Percentiles rank a stretch among this genome's conserved stretches.
Evolutionary conservation across 768 basidiomycete species (phyloP).

Genomic region (Auricularia auricula-judae): DNA sequence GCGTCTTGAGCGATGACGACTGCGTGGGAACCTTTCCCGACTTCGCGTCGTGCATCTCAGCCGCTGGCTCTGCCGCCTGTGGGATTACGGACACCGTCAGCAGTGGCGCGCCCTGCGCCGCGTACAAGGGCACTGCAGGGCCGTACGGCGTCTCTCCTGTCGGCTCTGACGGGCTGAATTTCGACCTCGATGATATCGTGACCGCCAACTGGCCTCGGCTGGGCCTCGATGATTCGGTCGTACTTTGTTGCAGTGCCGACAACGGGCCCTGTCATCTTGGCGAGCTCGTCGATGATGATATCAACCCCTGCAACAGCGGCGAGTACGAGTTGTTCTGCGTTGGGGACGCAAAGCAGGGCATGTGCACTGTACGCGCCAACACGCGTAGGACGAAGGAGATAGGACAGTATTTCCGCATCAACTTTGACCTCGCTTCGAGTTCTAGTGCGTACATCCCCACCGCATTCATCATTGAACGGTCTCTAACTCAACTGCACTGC

Average conservation of each 20-base stretch:
- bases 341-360: not conserved
- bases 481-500: too few species aligned
- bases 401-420: not conserved
- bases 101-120: not conserved
- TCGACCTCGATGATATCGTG: not conserved
- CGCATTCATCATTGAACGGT: not conserved
- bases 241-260: not conserved
- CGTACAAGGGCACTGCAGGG: not conserved
- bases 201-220: not conserved
- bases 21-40: not conserved
- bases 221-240: not conserved
- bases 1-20: not conserved
- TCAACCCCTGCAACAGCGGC: not conserved
- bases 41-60: not conserved
- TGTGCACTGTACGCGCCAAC: not conserved
- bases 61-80: not conserved
- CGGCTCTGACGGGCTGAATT: not conserved
- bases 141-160: not conserved
- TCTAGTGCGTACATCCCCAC: not conserved
- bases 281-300: not conserved
- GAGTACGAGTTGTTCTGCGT: not conserved
- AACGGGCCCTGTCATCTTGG: not conserved
- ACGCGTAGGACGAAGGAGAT: not conserved
- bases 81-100: not conserved
- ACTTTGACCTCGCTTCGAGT: not conserved